These are phyloP conservation scores for Turnera subulata DNA, from an alignment of 345 rosid genomes.

Conservation along the genomic window DNA sequence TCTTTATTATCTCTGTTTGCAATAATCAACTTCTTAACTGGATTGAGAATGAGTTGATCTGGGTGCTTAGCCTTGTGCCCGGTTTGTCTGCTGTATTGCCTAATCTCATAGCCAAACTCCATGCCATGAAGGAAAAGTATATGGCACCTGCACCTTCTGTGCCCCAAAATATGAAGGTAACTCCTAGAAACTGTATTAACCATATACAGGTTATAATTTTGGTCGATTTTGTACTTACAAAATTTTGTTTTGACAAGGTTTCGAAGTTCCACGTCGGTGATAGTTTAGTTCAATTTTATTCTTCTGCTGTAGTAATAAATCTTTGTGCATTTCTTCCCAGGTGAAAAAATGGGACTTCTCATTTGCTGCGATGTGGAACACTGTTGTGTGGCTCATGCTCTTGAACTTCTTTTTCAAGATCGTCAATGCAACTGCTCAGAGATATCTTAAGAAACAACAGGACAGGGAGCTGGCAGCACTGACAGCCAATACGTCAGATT, in stretches of 20 bases:
- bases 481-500: conserved; percentile 18
- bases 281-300: not conserved
- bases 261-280: too few species aligned
- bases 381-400: conserved; percentile 96
- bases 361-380: conserved; percentile 74
- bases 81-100: conserved; percentile 64
- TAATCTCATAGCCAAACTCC: conserved; percentile 52
- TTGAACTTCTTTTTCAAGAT: conserved; percentile 76
- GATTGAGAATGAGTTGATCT: conserved; percentile 88
- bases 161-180: conserved; percentile 58
- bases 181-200: not conserved
- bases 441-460: conserved; percentile 68
- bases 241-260: too few species aligned
- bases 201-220: not conserved
- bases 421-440: conserved; percentile 75
- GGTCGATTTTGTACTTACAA: too few species aligned
- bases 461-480: conserved; percentile 50
- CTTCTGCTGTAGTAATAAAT: not conserved
- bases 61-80: conserved; percentile 76
- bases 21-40: conserved; percentile 91
- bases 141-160: conserved; percentile 49
- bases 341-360: conserved; percentile 81
- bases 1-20: conserved; percentile 86
- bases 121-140: conserved; percentile 57
- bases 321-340: conserved; percentile 27